Evolutionary conservation across 2,329 filamentous ascomycete species (phyloP).

Genomic region (Arthrobotrys entomopaga): DNA sequence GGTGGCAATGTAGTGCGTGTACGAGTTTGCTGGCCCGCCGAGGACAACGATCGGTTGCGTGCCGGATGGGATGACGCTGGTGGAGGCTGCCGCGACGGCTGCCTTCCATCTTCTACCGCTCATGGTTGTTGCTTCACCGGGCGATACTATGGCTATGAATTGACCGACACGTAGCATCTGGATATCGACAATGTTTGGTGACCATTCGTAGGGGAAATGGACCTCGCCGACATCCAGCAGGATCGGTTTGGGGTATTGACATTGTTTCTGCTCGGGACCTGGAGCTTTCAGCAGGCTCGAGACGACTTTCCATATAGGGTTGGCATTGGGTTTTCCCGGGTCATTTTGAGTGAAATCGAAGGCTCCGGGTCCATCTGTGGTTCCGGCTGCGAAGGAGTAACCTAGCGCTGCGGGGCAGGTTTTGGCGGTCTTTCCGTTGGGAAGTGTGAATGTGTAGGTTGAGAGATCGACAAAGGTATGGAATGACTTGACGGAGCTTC

Average conservation of each 20-base stretch:
- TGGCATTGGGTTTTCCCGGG: conserved; percentile 74
- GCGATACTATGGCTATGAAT: conserved; percentile 82
- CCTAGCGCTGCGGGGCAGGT: conserved; percentile 90
- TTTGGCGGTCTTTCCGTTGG: conserved; percentile 74
- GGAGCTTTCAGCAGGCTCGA: conserved; percentile 77
- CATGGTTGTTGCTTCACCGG: conserved; percentile 93
- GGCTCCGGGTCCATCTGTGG: conserved; percentile 86
- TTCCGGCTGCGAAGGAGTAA: conserved; percentile 92
- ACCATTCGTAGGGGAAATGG: conserved; percentile 82
- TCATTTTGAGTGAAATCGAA: conserved; percentile 95
- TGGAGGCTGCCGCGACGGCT: conserved; percentile 70
- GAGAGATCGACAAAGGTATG: conserved; percentile 88
- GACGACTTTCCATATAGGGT: conserved; percentile 82
- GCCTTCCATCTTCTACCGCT: conserved; percentile 85
- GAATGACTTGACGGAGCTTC: conserved; percentile 78
- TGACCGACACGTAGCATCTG: conserved; percentile 86
- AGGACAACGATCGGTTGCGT: conserved; percentile 75
- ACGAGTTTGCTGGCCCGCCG: conserved; percentile 89
- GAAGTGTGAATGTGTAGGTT: conserved; percentile 76
- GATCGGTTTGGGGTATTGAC: conserved; percentile 84
- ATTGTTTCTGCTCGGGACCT: conserved; percentile 74
- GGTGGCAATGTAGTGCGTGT: conserved; percentile 83
- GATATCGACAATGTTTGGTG: conserved; percentile 89
- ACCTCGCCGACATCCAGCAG: conserved; percentile 88
- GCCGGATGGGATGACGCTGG: conserved; percentile 60